These are phyloP conservation scores for Cadophora malorum DNA, from an alignment of 2,329 filamentous ascomycete species.

Conservation along the genomic window DNA sequence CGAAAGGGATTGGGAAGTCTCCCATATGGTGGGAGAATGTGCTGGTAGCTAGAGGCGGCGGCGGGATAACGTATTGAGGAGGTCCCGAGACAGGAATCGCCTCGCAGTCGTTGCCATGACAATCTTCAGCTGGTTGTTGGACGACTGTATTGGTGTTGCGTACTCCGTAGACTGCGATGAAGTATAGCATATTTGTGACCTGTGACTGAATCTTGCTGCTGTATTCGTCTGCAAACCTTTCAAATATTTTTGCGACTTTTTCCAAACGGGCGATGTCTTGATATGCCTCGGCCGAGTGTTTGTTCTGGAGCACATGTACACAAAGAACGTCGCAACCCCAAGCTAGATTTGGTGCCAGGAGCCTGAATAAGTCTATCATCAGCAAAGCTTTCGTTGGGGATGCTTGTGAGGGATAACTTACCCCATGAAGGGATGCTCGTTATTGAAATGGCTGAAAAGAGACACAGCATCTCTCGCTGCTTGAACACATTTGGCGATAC, in stretches of 20 bases:
- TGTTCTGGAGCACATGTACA: constrained; percentile 16
- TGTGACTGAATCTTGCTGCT: constrained; percentile 8
- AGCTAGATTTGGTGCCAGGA: background rate
- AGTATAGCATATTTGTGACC: constrained; percentile 16
- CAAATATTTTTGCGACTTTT: constrained; percentile 8
- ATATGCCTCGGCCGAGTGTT: background rate
- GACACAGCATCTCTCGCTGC: constrained; percentile 3
- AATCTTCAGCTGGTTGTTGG: background rate
- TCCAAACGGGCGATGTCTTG: background rate
- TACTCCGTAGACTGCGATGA: constrained; percentile 10
- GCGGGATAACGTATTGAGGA: background rate
- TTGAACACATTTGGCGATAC: constrained; percentile 9
- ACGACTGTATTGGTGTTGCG: background rate
- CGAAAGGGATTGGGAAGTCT: background rate
- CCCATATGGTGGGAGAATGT: background rate
- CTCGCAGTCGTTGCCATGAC: background rate
- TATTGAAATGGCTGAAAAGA: constrained; percentile 1
- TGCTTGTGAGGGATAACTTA: background rate
- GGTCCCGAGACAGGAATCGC: background rate
- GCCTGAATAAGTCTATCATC: background rate
- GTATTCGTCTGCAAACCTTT: background rate
- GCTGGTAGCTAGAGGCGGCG: background rate
- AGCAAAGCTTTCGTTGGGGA: background rate
- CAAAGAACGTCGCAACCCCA: constrained; percentile 16
- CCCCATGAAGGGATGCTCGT: constrained; percentile 9